Base-by-base conservation (phyloP, 768 basidiomycete species). In the Amanita brunnescens region DNA sequence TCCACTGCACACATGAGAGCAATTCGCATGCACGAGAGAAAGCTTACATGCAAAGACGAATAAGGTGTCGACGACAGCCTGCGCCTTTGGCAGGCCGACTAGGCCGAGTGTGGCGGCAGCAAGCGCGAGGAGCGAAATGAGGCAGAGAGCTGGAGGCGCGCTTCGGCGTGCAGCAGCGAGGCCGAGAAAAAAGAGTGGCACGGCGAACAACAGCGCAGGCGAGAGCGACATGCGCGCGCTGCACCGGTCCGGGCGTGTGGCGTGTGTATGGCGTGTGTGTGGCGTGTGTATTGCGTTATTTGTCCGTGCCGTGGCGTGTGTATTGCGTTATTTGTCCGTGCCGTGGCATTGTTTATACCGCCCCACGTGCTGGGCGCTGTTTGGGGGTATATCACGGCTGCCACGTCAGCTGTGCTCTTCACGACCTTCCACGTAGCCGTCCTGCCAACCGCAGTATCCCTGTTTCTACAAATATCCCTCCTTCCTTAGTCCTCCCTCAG, bases 401-500 rank as follows among this genome's bases (percentile, higher is more conserved):
- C 59, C 61, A 64, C 60, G 58, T 53, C 54, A 47, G 41, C 43
- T 12, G 16, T 5, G 49, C 49, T 61, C 62, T 53, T 57, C 39
- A 65, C 65, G 65, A 58, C 58, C 45, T 60, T n/a, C 65, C 66
- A 67, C 66, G 66, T 66, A 63, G 57, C 59, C 60, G 66, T 68
- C 67, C 67, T 68, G 67, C 65, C 7, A 2, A 57, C 59, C 64
- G 65, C 67, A 68, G 67, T 67, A 66, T 52, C 55, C 54, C 43
- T 41, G 48, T 50, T 49, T 52, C 41, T 54, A 57, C 49, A 57
- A 54, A 49, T 49, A 43, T 44, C 29, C 55, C 37, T 35, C 44
- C 42, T 49, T 56, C 48, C 42, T 49, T 39, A 12, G 24, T 39
- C 18, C n/a, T 21, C 16, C n/a, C 55, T 40, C 47, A 20, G 42